Evolutionary conservation across 176 grass and related monocot genomes (phyloP).

Genomic region (Carex myosuroides): DNA sequence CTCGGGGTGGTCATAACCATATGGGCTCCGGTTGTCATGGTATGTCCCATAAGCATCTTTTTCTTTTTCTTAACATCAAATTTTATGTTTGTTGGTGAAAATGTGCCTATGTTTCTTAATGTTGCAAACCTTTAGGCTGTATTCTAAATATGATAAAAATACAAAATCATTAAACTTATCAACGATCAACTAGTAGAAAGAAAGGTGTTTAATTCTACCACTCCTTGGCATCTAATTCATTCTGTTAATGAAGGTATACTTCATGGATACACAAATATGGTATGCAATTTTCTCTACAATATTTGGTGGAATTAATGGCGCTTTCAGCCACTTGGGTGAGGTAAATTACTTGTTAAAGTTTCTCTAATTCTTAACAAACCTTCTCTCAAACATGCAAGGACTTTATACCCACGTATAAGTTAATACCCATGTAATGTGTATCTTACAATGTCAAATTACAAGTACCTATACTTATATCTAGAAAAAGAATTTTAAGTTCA

Average conservation of each 20-base stretch:
- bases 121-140: neutral
- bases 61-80: neutral
- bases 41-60: slow-evolving; percentile 17
- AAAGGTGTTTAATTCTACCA: neutral
- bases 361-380: neutral
- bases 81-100: neutral
- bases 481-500: neutral
- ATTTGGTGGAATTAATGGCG: slow-evolving; percentile 80
- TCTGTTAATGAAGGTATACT: slow-evolving; percentile 63
- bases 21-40: slow-evolving; percentile 96
- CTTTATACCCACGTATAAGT: neutral
- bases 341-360: slow-evolving; percentile 33
- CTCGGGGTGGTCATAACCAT: slow-evolving; percentile 74
- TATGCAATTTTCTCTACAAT: slow-evolving; percentile 98
- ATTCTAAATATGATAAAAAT: neutral
- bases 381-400: neutral
- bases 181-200: neutral
- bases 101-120: neutral
- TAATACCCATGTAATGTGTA: neutral
- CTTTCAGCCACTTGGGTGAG: slow-evolving; percentile 94
- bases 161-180: neutral
- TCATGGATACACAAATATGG: slow-evolving; percentile 99
- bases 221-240: neutral
- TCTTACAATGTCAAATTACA: neutral
- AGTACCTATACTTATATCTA: neutral